These are phyloP conservation scores for Melastoma candidum DNA, from an alignment of 441 rosid species.

Conservation along the genomic window DNA sequence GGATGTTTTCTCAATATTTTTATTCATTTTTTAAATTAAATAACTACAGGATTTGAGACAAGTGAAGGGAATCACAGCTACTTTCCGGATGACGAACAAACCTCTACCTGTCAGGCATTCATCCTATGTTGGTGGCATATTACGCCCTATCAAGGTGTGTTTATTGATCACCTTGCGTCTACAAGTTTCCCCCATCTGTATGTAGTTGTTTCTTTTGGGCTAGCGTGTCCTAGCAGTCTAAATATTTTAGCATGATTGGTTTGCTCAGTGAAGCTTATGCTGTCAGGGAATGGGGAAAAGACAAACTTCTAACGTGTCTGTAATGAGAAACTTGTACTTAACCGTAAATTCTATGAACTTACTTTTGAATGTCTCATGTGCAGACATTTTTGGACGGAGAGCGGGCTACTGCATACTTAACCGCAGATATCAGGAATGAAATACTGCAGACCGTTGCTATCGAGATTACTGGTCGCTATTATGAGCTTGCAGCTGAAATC, in stretches of 20 bases:
- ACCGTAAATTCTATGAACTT: background rate
- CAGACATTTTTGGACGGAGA: constrained; percentile 79
- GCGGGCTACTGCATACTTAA: constrained; percentile 56
- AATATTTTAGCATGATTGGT: too few species aligned
- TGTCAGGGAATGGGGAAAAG: too few species aligned
- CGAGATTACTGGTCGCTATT: constrained; percentile 66
- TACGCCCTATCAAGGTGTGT: constrained; percentile 74
- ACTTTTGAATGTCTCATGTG: constrained; percentile 2
- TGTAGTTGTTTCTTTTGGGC: too few species aligned
- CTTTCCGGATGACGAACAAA: constrained; percentile 85
- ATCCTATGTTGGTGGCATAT: constrained; percentile 66
- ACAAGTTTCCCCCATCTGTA: constrained; percentile 2
- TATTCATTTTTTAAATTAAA: background rate
- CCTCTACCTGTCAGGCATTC: constrained; percentile 93
- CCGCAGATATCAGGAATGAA: constrained; percentile 39
- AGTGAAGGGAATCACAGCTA: constrained; percentile 79
- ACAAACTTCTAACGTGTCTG: too few species aligned
- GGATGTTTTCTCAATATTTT: background rate
- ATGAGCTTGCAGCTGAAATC: constrained; percentile 71
- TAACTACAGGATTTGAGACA: constrained; percentile 67
- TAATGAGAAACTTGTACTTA: too few species aligned
- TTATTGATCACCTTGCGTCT: background rate
- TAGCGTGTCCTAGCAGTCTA: too few species aligned
- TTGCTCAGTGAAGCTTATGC: too few species aligned
- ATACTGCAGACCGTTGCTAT: constrained; percentile 46